Conservation (phyloP, 2,329 filamentous ascomycete species). For the Cylindrodendrum hubeiense region DNA sequence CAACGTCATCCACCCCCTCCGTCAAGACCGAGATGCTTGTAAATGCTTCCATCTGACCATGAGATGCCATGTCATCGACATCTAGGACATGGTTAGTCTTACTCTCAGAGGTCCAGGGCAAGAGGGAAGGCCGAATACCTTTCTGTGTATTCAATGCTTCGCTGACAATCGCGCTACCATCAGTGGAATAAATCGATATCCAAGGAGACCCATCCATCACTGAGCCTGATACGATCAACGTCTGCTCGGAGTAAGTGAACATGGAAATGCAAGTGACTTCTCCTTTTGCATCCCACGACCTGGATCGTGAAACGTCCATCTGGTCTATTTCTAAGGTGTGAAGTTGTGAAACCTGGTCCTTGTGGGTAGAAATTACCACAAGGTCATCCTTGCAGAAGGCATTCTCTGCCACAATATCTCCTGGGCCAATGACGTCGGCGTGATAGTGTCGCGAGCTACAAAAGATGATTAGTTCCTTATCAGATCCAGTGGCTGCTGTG, state of each 20-base stretch:
- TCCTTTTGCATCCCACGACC: slow-evolving; percentile 53
- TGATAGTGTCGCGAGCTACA: slow-evolving; percentile 47
- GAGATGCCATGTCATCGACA: background rate
- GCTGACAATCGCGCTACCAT: slow-evolving; percentile 39
- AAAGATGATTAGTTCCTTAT: slow-evolving; percentile 27
- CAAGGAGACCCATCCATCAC: slow-evolving; percentile 48
- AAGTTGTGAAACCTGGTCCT: slow-evolving; percentile 51
- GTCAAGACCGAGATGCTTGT: slow-evolving; percentile 58
- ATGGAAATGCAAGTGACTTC: slow-evolving; percentile 64
- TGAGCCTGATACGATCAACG: slow-evolving; percentile 51
- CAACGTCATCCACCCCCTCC: slow-evolving; percentile 41
- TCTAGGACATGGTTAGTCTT: slow-evolving; percentile 24
- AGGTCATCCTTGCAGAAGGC: slow-evolving; percentile 54
- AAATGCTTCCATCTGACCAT: slow-evolving; percentile 53
- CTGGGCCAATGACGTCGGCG: slow-evolving; percentile 48
- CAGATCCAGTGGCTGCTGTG: background rate
- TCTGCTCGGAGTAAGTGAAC: slow-evolving; percentile 41
- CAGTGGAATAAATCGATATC: slow-evolving; percentile 48
- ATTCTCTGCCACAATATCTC: slow-evolving; percentile 52
- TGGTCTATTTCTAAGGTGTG: slow-evolving; percentile 54
- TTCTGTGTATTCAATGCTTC: slow-evolving; percentile 22
- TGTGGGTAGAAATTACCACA: slow-evolving; percentile 59
- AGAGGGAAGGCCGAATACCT: slow-evolving; percentile 24
- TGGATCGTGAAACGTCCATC: slow-evolving; percentile 44
- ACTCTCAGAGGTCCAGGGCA: background rate